Evolutionary conservation across 2,329 filamentous ascomycete genomes (phyloP).

Genomic region (Pestalotiopsis sp.): DNA sequence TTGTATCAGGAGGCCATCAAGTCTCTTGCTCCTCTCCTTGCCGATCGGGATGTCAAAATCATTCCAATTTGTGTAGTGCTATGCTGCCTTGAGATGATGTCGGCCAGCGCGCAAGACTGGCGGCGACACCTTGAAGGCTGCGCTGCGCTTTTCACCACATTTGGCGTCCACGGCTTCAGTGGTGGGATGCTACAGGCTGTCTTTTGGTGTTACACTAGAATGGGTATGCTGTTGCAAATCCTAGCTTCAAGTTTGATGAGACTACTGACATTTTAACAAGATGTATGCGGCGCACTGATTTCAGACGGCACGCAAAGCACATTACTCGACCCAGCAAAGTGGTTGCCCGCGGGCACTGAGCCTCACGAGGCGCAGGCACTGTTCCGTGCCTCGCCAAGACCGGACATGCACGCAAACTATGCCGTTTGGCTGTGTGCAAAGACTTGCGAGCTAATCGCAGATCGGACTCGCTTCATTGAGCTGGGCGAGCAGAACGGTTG

Average conservation of each 20-base stretch:
- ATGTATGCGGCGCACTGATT: slow-evolving; percentile 57
- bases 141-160: slow-evolving; percentile 52
- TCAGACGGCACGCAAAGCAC: slow-evolving; percentile 52
- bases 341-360: slow-evolving; percentile 42
- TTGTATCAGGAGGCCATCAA: slow-evolving; percentile 57
- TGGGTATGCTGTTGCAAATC: no score
- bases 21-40: slow-evolving; percentile 34
- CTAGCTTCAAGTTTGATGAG: slow-evolving; percentile 1
- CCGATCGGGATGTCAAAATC: slow-evolving; percentile 30
- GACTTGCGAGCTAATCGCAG: slow-evolving; percentile 49
- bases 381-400: slow-evolving; percentile 32
- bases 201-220: slow-evolving; percentile 61
- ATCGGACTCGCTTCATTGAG: slow-evolving; percentile 48
- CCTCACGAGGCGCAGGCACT: slow-evolving; percentile 35
- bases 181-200: slow-evolving; percentile 53
- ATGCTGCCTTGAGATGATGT: slow-evolving; percentile 45
- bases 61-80: slow-evolving; percentile 40
- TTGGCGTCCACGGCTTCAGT: slow-evolving; percentile 53
- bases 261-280: slow-evolving; percentile 29
- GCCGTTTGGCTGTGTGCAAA: slow-evolving; percentile 56
- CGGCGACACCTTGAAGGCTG: slow-evolving; percentile 57
- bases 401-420: slow-evolving; percentile 61
- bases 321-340: slow-evolving; percentile 48
- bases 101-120: slow-evolving; percentile 47
- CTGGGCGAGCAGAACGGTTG: slow-evolving; percentile 46